Evolutionary conservation across 2,329 filamentous ascomycete genomes (phyloP).

Genomic region (Hirsutella minnesotensis): DNA sequence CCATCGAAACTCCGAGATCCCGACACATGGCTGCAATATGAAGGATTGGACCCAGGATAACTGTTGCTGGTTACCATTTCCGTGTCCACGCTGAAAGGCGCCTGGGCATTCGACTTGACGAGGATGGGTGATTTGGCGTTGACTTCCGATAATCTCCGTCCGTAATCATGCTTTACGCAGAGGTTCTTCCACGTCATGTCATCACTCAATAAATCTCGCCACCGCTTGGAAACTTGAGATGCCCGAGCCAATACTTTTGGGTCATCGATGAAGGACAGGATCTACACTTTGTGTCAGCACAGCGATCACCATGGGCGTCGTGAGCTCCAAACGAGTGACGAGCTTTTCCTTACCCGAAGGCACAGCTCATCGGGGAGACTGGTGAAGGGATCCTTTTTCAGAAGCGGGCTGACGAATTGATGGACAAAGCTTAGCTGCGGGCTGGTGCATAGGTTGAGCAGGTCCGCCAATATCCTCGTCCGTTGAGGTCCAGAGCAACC

Average conservation of each 20-base stretch:
- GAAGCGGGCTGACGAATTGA: conserved; percentile 82
- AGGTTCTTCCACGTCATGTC: conserved; percentile 98
- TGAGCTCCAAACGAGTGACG: too few species aligned
- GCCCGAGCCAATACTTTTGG: conserved; percentile 86
- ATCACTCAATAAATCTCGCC: conserved; percentile 86
- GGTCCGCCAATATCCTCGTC: conserved; percentile 71
- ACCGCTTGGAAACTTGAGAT: conserved; percentile 90
- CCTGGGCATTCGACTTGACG: conserved; percentile 16
- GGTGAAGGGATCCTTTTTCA: conserved; percentile 95
- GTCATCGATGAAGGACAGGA: conserved; percentile 94
- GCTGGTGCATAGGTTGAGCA: conserved; percentile 89
- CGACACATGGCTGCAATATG: conserved; percentile 21
- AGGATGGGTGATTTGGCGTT: conserved; percentile 20
- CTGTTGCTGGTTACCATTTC: conserved; percentile 25
- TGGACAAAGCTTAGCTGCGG: conserved; percentile 93
- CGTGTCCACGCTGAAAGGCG: conserved; percentile 21
- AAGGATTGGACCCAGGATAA: conserved; percentile 29
- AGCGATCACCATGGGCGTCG: background rate
- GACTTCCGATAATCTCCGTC: conserved; percentile 42
- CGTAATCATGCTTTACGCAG: conserved; percentile 91
- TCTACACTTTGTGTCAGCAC: conserved; percentile 34
- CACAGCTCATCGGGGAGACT: conserved; percentile 88
- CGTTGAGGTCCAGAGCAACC: conserved; percentile 64
- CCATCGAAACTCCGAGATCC: conserved; percentile 46
- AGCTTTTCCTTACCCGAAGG: conserved; percentile 62